A percentile compares a stretch with the other conserved stretches of the same genome.
These are phyloP conservation scores for Termitomyces sp. DNA, from an alignment of 1,284 basidiomycete genomes.

Conservation along the genomic window DNA sequence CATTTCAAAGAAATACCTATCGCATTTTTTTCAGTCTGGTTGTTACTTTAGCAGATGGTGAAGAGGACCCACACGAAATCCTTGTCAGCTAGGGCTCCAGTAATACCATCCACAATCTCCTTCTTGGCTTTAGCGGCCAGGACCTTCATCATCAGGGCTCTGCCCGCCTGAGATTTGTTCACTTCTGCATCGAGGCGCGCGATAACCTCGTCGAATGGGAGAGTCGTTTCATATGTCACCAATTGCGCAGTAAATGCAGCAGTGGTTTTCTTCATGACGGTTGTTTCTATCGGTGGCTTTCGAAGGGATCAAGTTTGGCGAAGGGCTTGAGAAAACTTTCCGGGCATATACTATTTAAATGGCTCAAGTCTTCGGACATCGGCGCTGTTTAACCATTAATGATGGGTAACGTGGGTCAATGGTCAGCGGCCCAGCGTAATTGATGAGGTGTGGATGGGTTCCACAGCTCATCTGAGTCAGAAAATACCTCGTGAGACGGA, in stretches of 20 bases:
- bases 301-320: neutral
- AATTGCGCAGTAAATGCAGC: slow-evolving; percentile 35
- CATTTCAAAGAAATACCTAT: slow-evolving; percentile 41
- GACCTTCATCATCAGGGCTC: slow-evolving; percentile 26
- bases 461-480: neutral
- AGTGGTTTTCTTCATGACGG: slow-evolving; percentile 25
- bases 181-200: slow-evolving; percentile 39
- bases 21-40: neutral
- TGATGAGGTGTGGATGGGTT: no score
- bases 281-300: slow-evolving; percentile 4
- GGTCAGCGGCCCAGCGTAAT: neutral
- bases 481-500: neutral
- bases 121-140: slow-evolving; percentile 26
- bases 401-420: neutral
- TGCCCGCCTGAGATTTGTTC: slow-evolving; percentile 32
- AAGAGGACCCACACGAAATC: slow-evolving; percentile 40
- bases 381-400: neutral
- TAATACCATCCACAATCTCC: slow-evolving; percentile 33
- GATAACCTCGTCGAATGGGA: slow-evolving; percentile 37
- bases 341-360: neutral
- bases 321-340: neutral
- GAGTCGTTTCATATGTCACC: slow-evolving; percentile 38
- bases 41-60: neutral
- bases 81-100: slow-evolving; percentile 26
- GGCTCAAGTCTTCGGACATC: neutral